Evolutionary conservation across 345 rosid species (phyloP), one percentile per base, ranked within the genome.

Genomic region (Lepidium aucheri): DNA sequence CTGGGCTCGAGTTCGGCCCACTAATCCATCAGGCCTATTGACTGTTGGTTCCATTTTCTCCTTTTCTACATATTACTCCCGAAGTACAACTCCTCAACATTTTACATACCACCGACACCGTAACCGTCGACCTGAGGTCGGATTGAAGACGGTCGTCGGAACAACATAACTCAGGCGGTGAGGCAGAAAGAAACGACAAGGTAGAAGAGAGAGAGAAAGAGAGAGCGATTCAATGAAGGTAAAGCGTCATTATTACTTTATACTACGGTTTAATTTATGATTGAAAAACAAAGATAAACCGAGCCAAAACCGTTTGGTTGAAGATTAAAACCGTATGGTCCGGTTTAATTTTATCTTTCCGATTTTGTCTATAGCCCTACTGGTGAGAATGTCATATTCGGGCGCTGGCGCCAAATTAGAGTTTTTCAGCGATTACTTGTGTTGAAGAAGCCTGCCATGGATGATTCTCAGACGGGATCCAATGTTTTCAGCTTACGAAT

Each of bases 401-500:
- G 46, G 39, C 40, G 46, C 13, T 32, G 66, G 54, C 66, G 54
- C 66, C 54, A 61, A 61, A 61, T 60, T 39, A 14, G 2, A 51
- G 57, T 17, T 50, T 61, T 53, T 42, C 46, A 35, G 15, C 44
- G 43, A 41, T 36, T 36, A 1, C 40, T 36, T 36, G 13, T 3
- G 40, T 36, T 12, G 11, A 3, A 36, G 40, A 49, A 15, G 35
- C 4, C 35, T 59, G 10, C 7, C 47, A 86, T 87, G 82, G 76
- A 68, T 62, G 76, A 73, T 73, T 80, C 87, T 62, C 89, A 51
- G 82, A 49, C 82, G 55, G 53, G 46, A 65, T 74, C 87, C 40
- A 76, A 55, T 46, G 45, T 86, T 55, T 93, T 90, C 82, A 90
- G 94, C 33, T 78, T 87, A 28, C 86, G 97, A 51, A 89, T 89